Conservation (phyloP, 2,329 filamentous ascomycete genomes). For the Colletotrichum echinochloae region DNA sequence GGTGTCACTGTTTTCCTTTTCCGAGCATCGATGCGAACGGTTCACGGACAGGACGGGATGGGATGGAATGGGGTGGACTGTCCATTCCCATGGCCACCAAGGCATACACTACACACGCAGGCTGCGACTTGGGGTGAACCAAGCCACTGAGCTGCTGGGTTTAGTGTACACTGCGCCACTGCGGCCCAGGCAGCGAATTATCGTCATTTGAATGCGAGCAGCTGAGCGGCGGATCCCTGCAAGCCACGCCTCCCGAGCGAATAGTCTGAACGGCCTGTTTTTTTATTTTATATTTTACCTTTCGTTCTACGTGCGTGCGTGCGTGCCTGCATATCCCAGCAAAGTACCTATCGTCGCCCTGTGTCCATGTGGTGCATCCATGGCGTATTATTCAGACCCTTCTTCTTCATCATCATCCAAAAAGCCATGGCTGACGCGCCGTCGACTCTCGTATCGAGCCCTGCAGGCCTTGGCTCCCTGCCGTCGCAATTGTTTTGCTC, state of each 20-base stretch:
- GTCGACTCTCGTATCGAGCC: constrained; percentile 10
- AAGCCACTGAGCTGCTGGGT: constrained; percentile 37
- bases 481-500: constrained; percentile 20
- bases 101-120: constrained; percentile 1
- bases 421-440: constrained; percentile 11
- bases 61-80: constrained; percentile 21
- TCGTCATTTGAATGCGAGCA: constrained; percentile 14
- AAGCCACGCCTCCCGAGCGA: constrained; percentile 35
- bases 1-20: neutral
- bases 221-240: constrained; percentile 39
- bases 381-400: neutral
- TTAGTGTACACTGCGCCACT: constrained; percentile 35
- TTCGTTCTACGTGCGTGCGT: constrained; percentile 7
- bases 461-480: constrained; percentile 19
- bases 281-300: constrained; percentile 17
- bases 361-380: neutral
- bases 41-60: neutral
- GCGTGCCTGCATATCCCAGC: too few species aligned
- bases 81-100: constrained; percentile 4
- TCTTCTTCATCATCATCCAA: constrained; percentile 4
- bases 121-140: constrained; percentile 36
- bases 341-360: too few species aligned
- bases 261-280: constrained; percentile 29
- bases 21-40: constrained; percentile 8
- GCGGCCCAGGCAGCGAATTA: constrained; percentile 37